These are phyloP conservation scores for Candida corydali DNA, from an alignment of 805 yeast species.

Conservation along the genomic window DNA sequence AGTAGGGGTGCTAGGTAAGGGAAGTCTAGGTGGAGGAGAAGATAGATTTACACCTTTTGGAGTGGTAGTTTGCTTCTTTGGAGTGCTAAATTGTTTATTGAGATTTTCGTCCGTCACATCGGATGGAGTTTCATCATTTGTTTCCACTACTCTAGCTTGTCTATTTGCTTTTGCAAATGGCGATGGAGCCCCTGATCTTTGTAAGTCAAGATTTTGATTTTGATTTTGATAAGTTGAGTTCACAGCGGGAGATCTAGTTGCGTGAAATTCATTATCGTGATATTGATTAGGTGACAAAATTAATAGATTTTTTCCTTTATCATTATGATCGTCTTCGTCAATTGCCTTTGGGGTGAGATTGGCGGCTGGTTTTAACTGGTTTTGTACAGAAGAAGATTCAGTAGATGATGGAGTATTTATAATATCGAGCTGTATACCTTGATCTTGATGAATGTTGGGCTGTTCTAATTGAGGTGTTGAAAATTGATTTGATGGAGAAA, in stretches of 20 bases:
- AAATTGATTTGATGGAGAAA: slow-evolving; percentile 1
- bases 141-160: slow-evolving; percentile 43
- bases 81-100: slow-evolving; percentile 1
- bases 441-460: neutral
- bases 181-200: slow-evolving; percentile 28
- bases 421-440: slow-evolving; percentile 6
- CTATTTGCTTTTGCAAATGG: slow-evolving; percentile 41
- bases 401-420: slow-evolving; percentile 4
- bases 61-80: neutral
- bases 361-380: slow-evolving; percentile 16
- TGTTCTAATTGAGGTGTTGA: slow-evolving; percentile 6
- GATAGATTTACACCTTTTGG: slow-evolving; percentile 10
- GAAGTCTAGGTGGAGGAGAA: slow-evolving; percentile 39
- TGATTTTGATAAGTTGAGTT: neutral
- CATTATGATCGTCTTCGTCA: slow-evolving; percentile 5
- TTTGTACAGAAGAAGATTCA: neutral
- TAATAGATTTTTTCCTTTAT: slow-evolving; percentile 23
- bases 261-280: slow-evolving; percentile 31
- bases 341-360: slow-evolving; percentile 7
- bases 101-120: slow-evolving; percentile 10
- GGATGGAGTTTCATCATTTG: slow-evolving; percentile 16
- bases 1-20: slow-evolving; percentile 19
- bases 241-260: slow-evolving; percentile 12
- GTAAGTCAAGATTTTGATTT: slow-evolving; percentile 12
- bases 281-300: slow-evolving; percentile 37